phyloP scores from a whole-genome alignment of 108 stramenopile species.

The Cyclostephanos invisitatus region DNA sequence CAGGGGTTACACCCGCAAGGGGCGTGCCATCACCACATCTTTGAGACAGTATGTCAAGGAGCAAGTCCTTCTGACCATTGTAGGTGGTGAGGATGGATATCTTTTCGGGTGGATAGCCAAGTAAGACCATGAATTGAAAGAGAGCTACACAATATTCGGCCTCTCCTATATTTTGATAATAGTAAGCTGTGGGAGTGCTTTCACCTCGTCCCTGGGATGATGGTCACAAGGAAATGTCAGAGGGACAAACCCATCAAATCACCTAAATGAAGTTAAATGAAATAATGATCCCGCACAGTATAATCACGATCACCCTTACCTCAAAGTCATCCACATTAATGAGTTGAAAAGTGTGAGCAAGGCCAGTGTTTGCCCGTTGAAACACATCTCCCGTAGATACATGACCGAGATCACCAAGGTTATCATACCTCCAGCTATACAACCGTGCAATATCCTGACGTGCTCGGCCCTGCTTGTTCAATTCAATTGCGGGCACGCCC shows the following conservation, averaged over 20 bases:
- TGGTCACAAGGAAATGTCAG: not conserved
- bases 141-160: conserved; percentile 97
- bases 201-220: conserved; percentile 75
- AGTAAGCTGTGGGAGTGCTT: conserved; percentile 86
- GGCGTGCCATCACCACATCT: conserved; percentile 84
- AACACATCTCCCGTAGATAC: conserved; percentile 60
- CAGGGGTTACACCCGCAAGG: conserved; percentile 69
- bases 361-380: conserved; percentile 86
- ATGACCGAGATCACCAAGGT: conserved; percentile 88
- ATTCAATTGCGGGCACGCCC: conserved; percentile 83
- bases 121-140: conserved; percentile 97
- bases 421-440: conserved; percentile 89
- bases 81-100: conserved; percentile 98
- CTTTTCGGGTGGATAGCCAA: conserved; percentile 92
- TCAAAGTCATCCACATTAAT: conserved; percentile 94
- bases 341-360: conserved; percentile 88
- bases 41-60: conserved; percentile 86
- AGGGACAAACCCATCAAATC: not conserved
- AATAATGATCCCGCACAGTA: not conserved
- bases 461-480: conserved; percentile 94
- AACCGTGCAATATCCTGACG: conserved; percentile 89
- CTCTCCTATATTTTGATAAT: conserved; percentile 97
- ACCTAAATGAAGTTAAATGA: not conserved
- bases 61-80: conserved; percentile 95
- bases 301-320: conserved; percentile 23